phyloP scores from a whole-genome alignment of 1,284 basidiomycete species.

The Trichosporon faecale region DNA sequence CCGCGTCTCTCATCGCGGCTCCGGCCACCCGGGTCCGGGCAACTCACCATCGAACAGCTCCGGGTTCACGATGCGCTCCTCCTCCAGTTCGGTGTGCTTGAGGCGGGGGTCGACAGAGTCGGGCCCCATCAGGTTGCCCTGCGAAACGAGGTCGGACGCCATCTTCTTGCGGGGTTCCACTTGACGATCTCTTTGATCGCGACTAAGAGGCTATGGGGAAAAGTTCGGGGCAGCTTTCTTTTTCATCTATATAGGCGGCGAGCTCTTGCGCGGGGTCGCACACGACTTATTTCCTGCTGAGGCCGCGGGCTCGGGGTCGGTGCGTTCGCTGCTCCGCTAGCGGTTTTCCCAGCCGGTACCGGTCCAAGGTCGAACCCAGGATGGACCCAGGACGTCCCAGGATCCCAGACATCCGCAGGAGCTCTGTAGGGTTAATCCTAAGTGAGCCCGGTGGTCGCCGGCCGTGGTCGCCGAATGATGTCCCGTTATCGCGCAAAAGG shows the following conservation, averaged over 20 bases:
- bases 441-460: neutral
- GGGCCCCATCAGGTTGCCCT: slow-evolving; percentile 17
- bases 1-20: neutral
- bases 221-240: neutral
- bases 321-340: neutral
- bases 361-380: too few species aligned
- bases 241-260: neutral
- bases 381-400: neutral
- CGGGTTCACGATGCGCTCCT: slow-evolving; percentile 14
- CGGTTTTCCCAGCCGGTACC: neutral
- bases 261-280: neutral
- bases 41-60: slow-evolving; percentile 18
- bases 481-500: neutral
- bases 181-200: neutral
- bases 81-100: neutral
- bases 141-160: slow-evolving; percentile 6
- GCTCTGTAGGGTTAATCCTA: neutral
- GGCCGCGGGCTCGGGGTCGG: neutral
- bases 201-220: neutral
- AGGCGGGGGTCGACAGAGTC: slow-evolving; percentile 19
- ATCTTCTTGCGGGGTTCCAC: neutral
- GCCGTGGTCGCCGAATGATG: neutral
- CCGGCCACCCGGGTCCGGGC: too few species aligned
- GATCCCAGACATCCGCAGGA: too few species aligned
- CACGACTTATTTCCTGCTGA: neutral